A percentile compares a stretch with the other conserved stretches of the same genome.
Evolutionary conservation across 2,329 filamentous ascomycete genomes (phyloP).

Genomic region (Thermothelomyces thermophilus): DNA sequence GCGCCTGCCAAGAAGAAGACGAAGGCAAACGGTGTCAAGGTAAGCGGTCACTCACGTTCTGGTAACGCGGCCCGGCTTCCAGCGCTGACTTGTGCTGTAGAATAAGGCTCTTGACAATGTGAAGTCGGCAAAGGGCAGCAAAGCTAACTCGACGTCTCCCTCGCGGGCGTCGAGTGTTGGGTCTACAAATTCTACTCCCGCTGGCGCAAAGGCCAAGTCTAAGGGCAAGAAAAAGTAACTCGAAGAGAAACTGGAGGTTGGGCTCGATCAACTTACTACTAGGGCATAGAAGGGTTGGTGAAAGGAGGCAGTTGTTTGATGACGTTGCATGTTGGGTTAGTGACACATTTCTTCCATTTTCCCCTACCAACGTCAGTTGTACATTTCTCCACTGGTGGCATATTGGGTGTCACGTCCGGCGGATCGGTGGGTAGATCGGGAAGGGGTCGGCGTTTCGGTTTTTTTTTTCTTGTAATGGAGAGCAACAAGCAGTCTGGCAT

Average conservation of each 20-base stretch:
- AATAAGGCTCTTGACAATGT: slow-evolving; percentile 90
- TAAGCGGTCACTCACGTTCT: slow-evolving; percentile 41
- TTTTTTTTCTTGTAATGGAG: not conserved
- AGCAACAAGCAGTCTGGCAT: not conserved
- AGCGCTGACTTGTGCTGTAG: slow-evolving; percentile 39
- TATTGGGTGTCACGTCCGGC: not conserved
- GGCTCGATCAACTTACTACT: not conserved
- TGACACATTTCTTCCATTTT: not conserved
- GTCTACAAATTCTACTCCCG: slow-evolving; percentile 58
- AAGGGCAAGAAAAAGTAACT: slow-evolving; percentile 49
- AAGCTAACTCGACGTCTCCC: slow-evolving; percentile 66
- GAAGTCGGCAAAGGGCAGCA: slow-evolving; percentile 64
- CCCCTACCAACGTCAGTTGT: not conserved
- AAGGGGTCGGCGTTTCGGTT: not conserved
- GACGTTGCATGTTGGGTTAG: slow-evolving; percentile 5
- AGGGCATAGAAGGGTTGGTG: no score
- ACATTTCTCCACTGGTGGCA: not conserved
- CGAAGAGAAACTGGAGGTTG: not conserved
- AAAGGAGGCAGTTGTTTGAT: no score
- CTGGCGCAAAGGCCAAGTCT: slow-evolving; percentile 36
- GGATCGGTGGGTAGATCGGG: slow-evolving; percentile 1
- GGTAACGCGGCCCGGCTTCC: not conserved
- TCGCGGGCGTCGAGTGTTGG: slow-evolving; percentile 85
- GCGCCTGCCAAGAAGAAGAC: slow-evolving; percentile 91
- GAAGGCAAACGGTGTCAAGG: slow-evolving; percentile 75